Evolutionary conservation across 2,329 filamentous ascomycete species (phyloP), one percentile per base, ranked within the genome.

Genomic region (Aspergillus fischeri): DNA sequence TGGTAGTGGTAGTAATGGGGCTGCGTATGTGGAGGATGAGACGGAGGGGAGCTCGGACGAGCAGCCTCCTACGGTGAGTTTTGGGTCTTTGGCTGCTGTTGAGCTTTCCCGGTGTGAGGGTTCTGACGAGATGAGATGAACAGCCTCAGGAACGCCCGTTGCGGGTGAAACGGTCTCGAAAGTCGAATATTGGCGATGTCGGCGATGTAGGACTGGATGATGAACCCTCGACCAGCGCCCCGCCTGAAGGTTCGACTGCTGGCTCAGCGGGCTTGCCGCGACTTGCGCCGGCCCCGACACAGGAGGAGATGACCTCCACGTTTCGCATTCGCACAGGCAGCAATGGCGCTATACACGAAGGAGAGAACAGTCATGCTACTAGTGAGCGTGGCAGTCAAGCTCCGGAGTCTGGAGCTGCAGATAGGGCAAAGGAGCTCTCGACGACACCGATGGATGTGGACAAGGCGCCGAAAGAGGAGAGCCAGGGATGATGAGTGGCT

Each of bases 101-200:
- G 2, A 3, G 47, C 27, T 54, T 51, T 28, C 21, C 27, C 54
- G n/a, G 25, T 27, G 9, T 45, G 28, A 4, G 49, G 25, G 21
- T 50, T 17, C 9, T 47, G 21, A 45, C 51, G 50, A 45, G 32
- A 38, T 51, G 29, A 28, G 38, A 51, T 48, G 17, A 47, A 49
- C 59, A 80, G 77, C 77, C 77, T 45, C 71, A 77, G 68, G 77
- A 80, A 69, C 71, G 77, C 51, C 77, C 77, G 6, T 72, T 78
- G 48, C 75, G 77, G 56, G 69, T 73, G 21, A 78, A 78, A 60
- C 73, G 73, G 58, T 75, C 70, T 49, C 73, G 74, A 48, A 76
- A 75, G 59, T 70, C 72, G 11, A 75, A 75, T 41, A 57, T 69
- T 32, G 57, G 63, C 7, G 57, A 66, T 8, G 58, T 69, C 29